Evolutionary conservation across 352 stramenopile genomes (phyloP).

Genomic region (Blastocystis sp.): DNA sequence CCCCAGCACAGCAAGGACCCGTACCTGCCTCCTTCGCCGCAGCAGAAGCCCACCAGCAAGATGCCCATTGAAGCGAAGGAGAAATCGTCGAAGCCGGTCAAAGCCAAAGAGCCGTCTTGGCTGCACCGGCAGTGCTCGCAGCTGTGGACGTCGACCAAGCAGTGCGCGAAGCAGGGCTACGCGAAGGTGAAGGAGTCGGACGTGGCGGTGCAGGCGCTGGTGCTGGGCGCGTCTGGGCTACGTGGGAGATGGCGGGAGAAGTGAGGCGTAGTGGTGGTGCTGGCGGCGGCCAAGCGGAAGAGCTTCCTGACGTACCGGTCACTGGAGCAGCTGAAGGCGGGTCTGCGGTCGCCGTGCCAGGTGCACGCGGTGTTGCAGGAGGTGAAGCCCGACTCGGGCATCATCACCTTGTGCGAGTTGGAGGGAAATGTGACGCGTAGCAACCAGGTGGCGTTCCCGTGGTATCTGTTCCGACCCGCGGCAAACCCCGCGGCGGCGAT

Average conservation of each 20-base stretch:
- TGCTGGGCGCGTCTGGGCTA: not conserved
- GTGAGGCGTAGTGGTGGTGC: constrained; percentile 12
- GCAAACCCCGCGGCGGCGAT: not conserved
- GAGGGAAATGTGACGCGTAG: not conserved
- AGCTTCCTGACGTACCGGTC: constrained; percentile 26
- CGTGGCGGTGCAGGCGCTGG: not conserved
- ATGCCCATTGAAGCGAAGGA: not conserved
- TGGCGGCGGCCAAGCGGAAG: constrained; percentile 20
- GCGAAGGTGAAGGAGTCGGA: not conserved
- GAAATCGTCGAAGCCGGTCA: not conserved
- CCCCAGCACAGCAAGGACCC: constrained; percentile 39
- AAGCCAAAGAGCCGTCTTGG: constrained; percentile 22
- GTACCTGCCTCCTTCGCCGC: not conserved
- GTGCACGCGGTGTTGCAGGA: constrained; percentile 10
- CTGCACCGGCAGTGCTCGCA: not conserved
- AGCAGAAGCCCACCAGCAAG: not conserved
- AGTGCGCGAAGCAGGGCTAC: not conserved
- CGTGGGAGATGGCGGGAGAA: not conserved
- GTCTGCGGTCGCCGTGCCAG: not conserved
- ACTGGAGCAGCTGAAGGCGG: not conserved
- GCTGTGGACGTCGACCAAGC: constrained; percentile 19
- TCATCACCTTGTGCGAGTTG: not conserved
- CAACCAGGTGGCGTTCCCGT: constrained; percentile 37
- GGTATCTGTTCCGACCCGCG: not conserved
- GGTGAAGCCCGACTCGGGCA: not conserved